These are phyloP conservation scores for Heliosperma pusillum DNA, from an alignment of 148 eudicot genomes.

Conservation along the genomic window DNA sequence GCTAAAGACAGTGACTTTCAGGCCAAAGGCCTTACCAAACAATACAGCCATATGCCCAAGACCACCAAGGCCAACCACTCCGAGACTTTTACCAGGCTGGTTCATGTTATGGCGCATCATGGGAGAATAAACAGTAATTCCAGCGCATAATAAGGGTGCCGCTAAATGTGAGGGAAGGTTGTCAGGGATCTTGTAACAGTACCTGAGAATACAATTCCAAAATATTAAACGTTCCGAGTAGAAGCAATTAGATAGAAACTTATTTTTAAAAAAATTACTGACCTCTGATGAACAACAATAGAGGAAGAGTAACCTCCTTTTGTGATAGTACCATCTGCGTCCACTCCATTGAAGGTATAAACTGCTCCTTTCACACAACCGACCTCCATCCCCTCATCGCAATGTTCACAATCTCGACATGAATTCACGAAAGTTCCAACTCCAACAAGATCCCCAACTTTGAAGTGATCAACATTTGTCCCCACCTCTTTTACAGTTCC, in stretches of 20 bases:
- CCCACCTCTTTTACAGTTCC: constrained; percentile 79
- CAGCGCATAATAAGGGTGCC: constrained; percentile 84
- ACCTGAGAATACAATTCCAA: constrained; percentile 38
- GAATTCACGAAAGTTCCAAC: constrained; percentile 84
- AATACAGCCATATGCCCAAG: constrained; percentile 83
- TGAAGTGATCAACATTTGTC: constrained; percentile 46
- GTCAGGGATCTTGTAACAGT: constrained; percentile 63
- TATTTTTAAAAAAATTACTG: too few relatives aligned
- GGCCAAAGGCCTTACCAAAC: constrained; percentile 85
- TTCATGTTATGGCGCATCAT: constrained; percentile 77
- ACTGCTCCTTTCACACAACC: constrained; percentile 56
- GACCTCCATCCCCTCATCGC: constrained; percentile 56
- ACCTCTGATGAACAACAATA: constrained; percentile 76
- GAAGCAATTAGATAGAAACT: too few relatives aligned
- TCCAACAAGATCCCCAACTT: constrained; percentile 77
- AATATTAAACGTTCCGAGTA: neutral
- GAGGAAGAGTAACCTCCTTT: constrained; percentile 74
- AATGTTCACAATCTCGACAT: constrained; percentile 73
- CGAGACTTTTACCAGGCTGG: constrained; percentile 79
- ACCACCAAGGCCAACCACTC: constrained; percentile 81
- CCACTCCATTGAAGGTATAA: constrained; percentile 58
- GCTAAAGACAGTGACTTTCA: constrained; percentile 76
- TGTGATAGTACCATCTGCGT: constrained; percentile 63
- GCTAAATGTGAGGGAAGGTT: constrained; percentile 55
- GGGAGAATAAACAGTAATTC: constrained; percentile 75